Conservation (phyloP, 2,329 filamentous ascomycete genomes). For the Phyllosticta citriasiana region DNA sequence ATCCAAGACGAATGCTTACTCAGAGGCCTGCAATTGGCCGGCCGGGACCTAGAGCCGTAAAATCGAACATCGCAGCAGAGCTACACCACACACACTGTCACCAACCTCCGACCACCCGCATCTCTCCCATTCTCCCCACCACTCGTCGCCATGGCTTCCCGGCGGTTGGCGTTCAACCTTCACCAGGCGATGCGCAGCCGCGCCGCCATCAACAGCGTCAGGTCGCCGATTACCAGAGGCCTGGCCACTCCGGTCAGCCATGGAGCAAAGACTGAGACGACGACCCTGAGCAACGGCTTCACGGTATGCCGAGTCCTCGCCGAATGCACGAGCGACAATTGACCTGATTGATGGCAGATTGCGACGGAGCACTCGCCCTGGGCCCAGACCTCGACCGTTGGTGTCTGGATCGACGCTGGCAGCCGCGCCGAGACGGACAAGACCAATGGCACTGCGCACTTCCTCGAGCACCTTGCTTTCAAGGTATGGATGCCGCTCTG, state of each 20-base stretch:
- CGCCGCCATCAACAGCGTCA: slow-evolving; percentile 67
- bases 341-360: slow-evolving; percentile 51
- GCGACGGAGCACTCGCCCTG: slow-evolving; percentile 97
- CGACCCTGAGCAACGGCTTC: slow-evolving; percentile 93
- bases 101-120: slow-evolving; percentile 37
- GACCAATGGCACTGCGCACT: slow-evolving; percentile 98
- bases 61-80: slow-evolving; percentile 6
- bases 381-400: slow-evolving; percentile 95
- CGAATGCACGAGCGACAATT: slow-evolving; percentile 19
- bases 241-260: slow-evolving; percentile 73
- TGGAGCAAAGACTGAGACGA: slow-evolving; percentile 83
- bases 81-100: slow-evolving; percentile 35
- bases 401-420: slow-evolving; percentile 98
- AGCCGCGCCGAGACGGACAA: slow-evolving; percentile 95
- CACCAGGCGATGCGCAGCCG: slow-evolving; percentile 82
- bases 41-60: slow-evolving; percentile 1
- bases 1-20: slow-evolving; percentile 3
- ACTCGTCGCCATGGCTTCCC: slow-evolving; percentile 68
- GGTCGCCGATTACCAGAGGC: slow-evolving; percentile 66
- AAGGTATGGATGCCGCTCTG: slow-evolving; percentile 54
- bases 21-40: background rate
- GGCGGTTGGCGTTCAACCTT: slow-evolving; percentile 93
- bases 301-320: slow-evolving; percentile 52
- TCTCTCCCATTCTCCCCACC: slow-evolving; percentile 15
- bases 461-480: slow-evolving; percentile 99